phyloP scores from a whole-genome alignment of 139 green algal genomes.

The Chlorella sp. region DNA sequence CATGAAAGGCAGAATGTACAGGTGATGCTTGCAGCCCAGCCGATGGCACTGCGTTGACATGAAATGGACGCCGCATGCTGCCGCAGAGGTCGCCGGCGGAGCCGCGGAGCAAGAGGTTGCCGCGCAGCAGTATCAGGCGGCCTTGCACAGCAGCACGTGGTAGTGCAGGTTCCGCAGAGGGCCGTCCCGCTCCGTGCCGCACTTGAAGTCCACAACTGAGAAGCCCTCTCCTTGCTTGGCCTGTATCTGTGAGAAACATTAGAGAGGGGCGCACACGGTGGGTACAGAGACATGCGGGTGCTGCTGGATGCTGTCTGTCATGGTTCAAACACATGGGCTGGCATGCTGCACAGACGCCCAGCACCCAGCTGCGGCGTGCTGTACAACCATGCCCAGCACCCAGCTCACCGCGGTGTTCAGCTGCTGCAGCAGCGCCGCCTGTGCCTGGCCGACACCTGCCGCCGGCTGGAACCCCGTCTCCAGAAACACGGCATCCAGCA shows the following conservation, averaged over 20 bases:
- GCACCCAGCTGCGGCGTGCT: not conserved
- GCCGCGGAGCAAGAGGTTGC: no score
- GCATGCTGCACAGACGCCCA: not conserved
- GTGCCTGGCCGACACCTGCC: not conserved
- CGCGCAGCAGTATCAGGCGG: no score
- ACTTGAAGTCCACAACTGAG: constrained; percentile 24
- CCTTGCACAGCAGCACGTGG: constrained; percentile 27
- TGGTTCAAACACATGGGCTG: not conserved
- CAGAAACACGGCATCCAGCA: constrained; percentile 42
- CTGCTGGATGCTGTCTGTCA: not conserved
- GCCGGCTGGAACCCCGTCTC: constrained; percentile 40
- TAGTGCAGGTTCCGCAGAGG: constrained; percentile 18
- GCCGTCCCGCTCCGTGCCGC: constrained; percentile 31
- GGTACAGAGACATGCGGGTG: not conserved
- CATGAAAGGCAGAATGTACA: no score
- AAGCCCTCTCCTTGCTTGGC: constrained; percentile 33
- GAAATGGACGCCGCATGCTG: no score
- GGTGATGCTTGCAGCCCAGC: no score
- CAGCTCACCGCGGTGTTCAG: constrained; percentile 31
- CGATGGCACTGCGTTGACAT: no score
- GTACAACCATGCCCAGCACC: not conserved
- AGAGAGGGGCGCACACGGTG: not conserved
- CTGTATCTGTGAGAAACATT: constrained; percentile 8
- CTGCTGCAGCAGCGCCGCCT: constrained; percentile 36
- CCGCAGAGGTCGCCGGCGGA: no score